A percentile compares a stretch with the other conserved stretches of the same genome.
Conservation (phyloP, 306 rosid species). For the Mimosa bimucronata region DNA sequence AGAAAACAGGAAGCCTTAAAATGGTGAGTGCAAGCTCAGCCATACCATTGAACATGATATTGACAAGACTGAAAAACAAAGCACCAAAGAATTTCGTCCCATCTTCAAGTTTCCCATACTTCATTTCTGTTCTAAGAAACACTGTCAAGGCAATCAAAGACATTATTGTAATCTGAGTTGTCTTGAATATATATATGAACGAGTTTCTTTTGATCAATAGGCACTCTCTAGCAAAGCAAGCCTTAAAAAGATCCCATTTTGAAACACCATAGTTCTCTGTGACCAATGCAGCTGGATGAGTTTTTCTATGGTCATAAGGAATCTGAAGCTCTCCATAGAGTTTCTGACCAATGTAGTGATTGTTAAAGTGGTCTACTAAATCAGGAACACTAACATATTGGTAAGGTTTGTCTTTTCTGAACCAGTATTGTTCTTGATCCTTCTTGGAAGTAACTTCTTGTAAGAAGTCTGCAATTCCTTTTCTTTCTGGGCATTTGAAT, state of each 20-base stretch:
- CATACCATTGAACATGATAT: slow-evolving; percentile 84
- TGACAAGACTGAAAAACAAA: slow-evolving; percentile 63
- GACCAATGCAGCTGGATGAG: slow-evolving; percentile 68
- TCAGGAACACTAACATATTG: slow-evolving; percentile 52
- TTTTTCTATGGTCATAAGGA: slow-evolving; percentile 52
- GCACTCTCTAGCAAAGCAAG: slow-evolving; percentile 80
- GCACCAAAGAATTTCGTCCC: slow-evolving; percentile 71
- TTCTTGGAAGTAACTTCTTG: slow-evolving; percentile 82
- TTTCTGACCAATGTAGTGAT: slow-evolving; percentile 43
- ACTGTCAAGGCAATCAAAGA: slow-evolving; percentile 68
- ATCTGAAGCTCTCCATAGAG: slow-evolving; percentile 48
- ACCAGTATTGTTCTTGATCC: slow-evolving; percentile 85
- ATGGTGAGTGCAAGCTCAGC: slow-evolving; percentile 71
- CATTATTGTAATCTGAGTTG: slow-evolving; percentile 63
- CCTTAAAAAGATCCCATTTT: slow-evolving; percentile 67
- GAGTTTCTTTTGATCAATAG: slow-evolving; percentile 68
- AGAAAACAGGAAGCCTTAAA: slow-evolving; percentile 70
- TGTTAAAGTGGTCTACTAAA: slow-evolving; percentile 51
- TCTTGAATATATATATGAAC: slow-evolving; percentile 69
- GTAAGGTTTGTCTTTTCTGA: slow-evolving; percentile 54
- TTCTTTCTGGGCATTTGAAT: slow-evolving; percentile 77
- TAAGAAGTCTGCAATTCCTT: slow-evolving; percentile 78
- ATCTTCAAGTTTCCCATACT: slow-evolving; percentile 58
- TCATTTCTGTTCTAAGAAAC: slow-evolving; percentile 71
- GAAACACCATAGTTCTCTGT: slow-evolving; percentile 68